Evolutionary conservation across 441 rosid species (phyloP), one percentile per base, ranked within the genome.

Genomic region (Gossypium lobatum): DNA sequence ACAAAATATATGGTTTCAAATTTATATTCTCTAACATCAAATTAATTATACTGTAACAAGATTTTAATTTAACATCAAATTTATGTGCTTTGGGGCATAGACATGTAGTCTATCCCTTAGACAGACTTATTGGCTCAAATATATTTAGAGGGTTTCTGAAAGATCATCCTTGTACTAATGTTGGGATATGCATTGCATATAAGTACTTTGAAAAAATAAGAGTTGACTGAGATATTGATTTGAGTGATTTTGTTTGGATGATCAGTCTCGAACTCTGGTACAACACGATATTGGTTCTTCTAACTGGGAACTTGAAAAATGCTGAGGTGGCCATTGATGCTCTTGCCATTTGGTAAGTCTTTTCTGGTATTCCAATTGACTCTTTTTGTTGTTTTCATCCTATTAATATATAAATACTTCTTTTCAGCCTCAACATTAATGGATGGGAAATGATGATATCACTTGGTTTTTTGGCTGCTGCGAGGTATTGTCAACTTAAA

Each of bases 361-460:
- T 7, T 26, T 61, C 11, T 10, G 6, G 63, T 50, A 28, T 74
- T 28, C 45, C 25, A 10, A 0, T 42, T 2, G 8, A 6, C 0
- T 23, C 2, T 4, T 23, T 23, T 23, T 10, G 7, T 9, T 58
- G 0, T 23, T 23, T 8, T 4, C 14, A 58, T 23, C 63, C 28
- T 58, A 23, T 23, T 60, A 46, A 2, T 39, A 23, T 58, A 34
- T 55, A 23, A 25, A 2, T 39, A 23, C 31, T 34, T 65, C 17
- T 23, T 55, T 70, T 58, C 85, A 91, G 97, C 82, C 73, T 91
- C 71, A 90, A 82, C 81, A 85, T 91, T 77, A 90, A 76, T 70
- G 94, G 91, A 34, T 78, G 89, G 82, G 98, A 88, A 60, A 85
- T 90, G 93, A 93, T 89, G 97, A 81, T 93, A 72, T 84, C 94